Conservation (phyloP, 2,329 filamentous ascomycete species). For the Hypomyces perniciosus region DNA sequence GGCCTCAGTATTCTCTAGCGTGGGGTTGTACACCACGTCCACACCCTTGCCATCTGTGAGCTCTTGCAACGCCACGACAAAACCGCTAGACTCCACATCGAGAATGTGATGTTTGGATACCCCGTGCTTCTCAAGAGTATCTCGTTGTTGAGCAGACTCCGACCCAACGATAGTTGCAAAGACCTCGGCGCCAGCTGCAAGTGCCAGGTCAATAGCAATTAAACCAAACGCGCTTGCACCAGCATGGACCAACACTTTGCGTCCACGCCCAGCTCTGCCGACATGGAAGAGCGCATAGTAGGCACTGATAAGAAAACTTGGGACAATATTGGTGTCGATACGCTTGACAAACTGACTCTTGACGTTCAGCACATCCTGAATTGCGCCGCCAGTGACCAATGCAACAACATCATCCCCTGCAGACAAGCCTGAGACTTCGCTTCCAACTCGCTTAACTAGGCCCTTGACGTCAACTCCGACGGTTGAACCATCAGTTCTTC, state of each 20-base stretch:
- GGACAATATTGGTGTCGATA: constrained; percentile 23
- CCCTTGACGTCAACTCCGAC: constrained; percentile 40
- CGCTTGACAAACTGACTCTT: constrained; percentile 32
- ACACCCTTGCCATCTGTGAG: constrained; percentile 30
- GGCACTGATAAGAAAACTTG: constrained; percentile 36
- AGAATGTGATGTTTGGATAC: constrained; percentile 35
- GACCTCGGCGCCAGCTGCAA: constrained; percentile 31
- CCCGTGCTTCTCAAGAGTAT: constrained; percentile 28
- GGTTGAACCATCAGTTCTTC: constrained; percentile 23
- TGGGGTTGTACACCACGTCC: constrained; percentile 42
- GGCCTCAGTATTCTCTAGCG: constrained; percentile 28
- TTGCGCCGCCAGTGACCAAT: constrained; percentile 28
- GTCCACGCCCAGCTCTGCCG: constrained; percentile 22
- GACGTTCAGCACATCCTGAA: constrained; percentile 30
- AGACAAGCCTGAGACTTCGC: constrained; percentile 24
- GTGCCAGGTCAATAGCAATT: constrained; percentile 37
- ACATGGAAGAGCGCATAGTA: constrained; percentile 34
- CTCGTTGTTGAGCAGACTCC: constrained; percentile 28
- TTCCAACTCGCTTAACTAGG: constrained; percentile 29
- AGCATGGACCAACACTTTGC: constrained; percentile 38
- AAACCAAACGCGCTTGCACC: constrained; percentile 39
- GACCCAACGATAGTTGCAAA: constrained; percentile 35
- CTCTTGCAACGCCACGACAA: constrained; percentile 27
- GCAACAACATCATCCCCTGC: constrained; percentile 38
- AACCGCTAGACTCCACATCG: constrained; percentile 27